Evolutionary conservation across 192 early-diverging fungal species (phyloP).

Genomic region (Gamsiella multidivaricata): DNA sequence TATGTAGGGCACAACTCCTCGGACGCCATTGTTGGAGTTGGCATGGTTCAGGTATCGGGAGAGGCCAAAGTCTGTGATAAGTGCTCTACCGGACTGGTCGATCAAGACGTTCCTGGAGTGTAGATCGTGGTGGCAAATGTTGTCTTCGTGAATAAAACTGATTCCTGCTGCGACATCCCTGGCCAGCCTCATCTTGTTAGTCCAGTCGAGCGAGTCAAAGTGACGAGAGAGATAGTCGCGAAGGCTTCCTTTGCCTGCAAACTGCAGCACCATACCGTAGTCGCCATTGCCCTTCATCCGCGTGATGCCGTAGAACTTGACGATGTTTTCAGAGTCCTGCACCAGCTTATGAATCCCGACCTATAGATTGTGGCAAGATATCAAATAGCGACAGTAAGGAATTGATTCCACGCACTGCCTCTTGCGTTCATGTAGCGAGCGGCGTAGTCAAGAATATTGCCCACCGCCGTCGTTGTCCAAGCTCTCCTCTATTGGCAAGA

Average conservation of each 20-base stretch:
- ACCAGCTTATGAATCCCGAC: slow-evolving; percentile 41
- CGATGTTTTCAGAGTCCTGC: slow-evolving; percentile 49
- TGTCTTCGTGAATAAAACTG: slow-evolving; percentile 51
- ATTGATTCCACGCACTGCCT: neutral
- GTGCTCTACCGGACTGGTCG: slow-evolving; percentile 40
- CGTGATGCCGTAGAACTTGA: slow-evolving; percentile 51
- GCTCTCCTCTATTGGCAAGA: no score
- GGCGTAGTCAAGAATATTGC: no score
- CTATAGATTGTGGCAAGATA: neutral
- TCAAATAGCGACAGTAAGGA: neutral
- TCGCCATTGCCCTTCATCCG: slow-evolving; percentile 30
- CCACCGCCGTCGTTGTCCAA: no score
- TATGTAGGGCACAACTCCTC: slow-evolving; percentile 53
- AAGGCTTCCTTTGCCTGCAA: slow-evolving; percentile 48
- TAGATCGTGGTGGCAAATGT: slow-evolving; percentile 52
- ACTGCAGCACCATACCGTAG: slow-evolving; percentile 53
- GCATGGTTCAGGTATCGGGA: slow-evolving; percentile 39
- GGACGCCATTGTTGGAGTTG: slow-evolving; percentile 36
- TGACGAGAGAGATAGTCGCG: slow-evolving; percentile 49
- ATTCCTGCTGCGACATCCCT: slow-evolving; percentile 47
- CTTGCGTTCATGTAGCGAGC: no score
- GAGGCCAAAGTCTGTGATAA: slow-evolving; percentile 54
- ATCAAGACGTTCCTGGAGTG: slow-evolving; percentile 56
- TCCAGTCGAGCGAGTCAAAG: slow-evolving; percentile 32
- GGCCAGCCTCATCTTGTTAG: slow-evolving; percentile 39